phyloP scores from a whole-genome alignment of 768 basidiomycete species.

The Termitomyces sp. region DNA sequence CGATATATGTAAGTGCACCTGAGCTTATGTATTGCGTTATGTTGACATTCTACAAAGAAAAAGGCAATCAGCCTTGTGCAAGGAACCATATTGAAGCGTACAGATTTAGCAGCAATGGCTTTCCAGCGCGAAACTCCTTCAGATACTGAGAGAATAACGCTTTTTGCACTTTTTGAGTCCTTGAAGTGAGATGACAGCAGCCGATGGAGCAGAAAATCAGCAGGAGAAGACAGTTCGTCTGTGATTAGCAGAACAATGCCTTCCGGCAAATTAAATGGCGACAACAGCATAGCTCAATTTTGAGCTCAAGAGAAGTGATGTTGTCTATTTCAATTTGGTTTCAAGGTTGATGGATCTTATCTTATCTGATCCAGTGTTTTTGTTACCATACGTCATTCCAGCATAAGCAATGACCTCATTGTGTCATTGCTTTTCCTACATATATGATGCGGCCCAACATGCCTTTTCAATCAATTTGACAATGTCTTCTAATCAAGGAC shows the following conservation, averaged over 20 bases:
- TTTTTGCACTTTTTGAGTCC: conserved; percentile 23
- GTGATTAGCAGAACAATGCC: conserved; percentile 57
- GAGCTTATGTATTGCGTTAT: conserved; percentile 29
- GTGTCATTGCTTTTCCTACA: background rate
- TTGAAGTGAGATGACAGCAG: conserved; percentile 50
- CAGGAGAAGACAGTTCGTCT: conserved; percentile 65
- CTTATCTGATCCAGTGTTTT: background rate
- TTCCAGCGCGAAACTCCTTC: conserved; percentile 57
- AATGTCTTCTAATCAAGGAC: background rate
- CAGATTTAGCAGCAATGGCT: conserved; percentile 56
- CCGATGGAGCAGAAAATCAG: conserved; percentile 66
- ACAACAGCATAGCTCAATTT: conserved; percentile 31
- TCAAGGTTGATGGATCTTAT: background rate
- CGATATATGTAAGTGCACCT: conserved; percentile 46
- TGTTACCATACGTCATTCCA: background rate
- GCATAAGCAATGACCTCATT: background rate
- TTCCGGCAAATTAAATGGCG: conserved; percentile 47
- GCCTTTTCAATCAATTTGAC: no score
- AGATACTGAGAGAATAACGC: conserved; percentile 53
- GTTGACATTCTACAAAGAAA: conserved; percentile 29
- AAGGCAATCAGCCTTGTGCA: background rate
- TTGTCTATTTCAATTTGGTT: background rate
- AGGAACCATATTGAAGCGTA: conserved; percentile 25
- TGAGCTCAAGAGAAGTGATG: no score
- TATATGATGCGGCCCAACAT: background rate